Evolutionary conservation across 345 rosid genomes (phyloP).

Genomic region (Chamaenerion angustifolium): DNA sequence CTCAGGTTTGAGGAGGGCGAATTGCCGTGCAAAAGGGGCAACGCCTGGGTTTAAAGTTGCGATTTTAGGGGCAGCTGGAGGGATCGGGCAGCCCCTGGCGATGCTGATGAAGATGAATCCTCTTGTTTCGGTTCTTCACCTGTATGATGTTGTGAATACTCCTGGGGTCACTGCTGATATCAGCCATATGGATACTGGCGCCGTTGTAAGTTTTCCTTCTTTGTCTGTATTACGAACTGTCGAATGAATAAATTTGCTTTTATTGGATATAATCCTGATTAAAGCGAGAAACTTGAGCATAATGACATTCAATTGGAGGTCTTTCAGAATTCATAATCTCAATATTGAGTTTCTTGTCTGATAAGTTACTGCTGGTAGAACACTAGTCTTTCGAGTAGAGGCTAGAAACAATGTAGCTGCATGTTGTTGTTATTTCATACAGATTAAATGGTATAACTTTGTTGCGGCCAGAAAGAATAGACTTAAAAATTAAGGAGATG

Average conservation of each 20-base stretch:
- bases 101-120: conserved; percentile 97
- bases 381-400: no score
- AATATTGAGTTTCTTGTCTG: no score
- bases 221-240: not conserved
- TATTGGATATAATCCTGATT: not conserved
- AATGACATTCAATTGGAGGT: no score
- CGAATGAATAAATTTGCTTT: not conserved
- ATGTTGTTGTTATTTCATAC: no score
- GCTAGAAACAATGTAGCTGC: no score
- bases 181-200: conserved; percentile 94
- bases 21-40: conserved; percentile 84
- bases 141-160: conserved; percentile 82
- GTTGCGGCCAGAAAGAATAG: no score
- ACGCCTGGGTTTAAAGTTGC: conserved; percentile 86
- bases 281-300: no score
- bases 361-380: no score
- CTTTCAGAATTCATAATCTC: no score
- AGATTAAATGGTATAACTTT: no score
- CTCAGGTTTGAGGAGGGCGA: conserved; percentile 28
- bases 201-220: conserved; percentile 42
- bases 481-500: no score
- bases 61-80: conserved; percentile 91
- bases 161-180: conserved; percentile 94
- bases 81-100: conserved; percentile 88
- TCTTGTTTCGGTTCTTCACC: conserved; percentile 82